These are phyloP conservation scores for Mrakia frigida DNA, from an alignment of 768 basidiomycete genomes.

Conservation along the genomic window DNA sequence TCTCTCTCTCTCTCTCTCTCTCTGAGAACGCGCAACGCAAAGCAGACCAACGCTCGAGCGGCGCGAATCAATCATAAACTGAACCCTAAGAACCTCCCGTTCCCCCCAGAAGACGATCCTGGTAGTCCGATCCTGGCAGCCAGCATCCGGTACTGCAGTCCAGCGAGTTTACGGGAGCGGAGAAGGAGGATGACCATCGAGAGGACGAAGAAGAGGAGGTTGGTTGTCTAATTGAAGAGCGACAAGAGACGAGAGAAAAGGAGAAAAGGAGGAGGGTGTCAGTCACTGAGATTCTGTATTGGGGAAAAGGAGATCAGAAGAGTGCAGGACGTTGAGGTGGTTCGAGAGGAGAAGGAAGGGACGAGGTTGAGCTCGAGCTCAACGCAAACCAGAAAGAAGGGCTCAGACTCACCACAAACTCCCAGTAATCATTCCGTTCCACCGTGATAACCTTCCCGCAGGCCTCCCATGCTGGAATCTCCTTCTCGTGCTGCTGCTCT, in stretches of 20 bases:
- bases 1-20: neutral
- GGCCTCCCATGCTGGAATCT: conserved; percentile 80
- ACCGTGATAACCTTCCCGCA: conserved; percentile 77
- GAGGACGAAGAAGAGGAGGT: conserved; percentile 63
- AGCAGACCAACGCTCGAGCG: neutral
- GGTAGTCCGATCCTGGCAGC: conserved; percentile 76
- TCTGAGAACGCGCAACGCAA: neutral
- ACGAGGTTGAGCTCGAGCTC: no score
- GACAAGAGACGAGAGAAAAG: conserved; percentile 6
- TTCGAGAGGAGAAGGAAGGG: neutral
- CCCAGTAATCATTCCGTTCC: conserved; percentile 82
- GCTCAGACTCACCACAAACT: conserved; percentile 68
- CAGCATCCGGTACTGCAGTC: conserved; percentile 70
- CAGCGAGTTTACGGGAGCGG: conserved; percentile 62
- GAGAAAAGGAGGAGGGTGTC: neutral
- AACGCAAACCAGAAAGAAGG: neutral
- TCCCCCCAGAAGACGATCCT: neutral
- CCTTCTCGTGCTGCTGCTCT: conserved; percentile 35
- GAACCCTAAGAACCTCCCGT: conserved; percentile 19
- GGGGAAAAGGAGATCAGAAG: neutral
- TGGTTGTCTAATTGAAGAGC: conserved; percentile 47
- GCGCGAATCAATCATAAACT: neutral
- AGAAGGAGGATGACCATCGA: conserved; percentile 63
- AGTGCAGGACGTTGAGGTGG: neutral
- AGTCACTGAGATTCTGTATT: neutral